These are phyloP conservation scores for Populus deltoides DNA, from an alignment of 345 rosid species.

Conservation along the genomic window DNA sequence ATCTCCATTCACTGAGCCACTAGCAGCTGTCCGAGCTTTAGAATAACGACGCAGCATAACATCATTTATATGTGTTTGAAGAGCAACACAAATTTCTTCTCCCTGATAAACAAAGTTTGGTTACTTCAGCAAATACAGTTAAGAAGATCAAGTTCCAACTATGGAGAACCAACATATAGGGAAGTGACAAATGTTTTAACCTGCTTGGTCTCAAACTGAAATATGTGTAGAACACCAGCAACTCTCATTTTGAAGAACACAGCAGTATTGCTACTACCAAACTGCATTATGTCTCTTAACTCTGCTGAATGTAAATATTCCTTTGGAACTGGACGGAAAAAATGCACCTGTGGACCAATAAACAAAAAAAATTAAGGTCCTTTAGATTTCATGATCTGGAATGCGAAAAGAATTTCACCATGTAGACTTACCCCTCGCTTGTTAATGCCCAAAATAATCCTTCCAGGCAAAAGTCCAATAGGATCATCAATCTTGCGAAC, in stretches of 20 bases:
- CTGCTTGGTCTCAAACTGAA: constrained; percentile 99
- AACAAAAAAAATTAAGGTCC: constrained; percentile 14
- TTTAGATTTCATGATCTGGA: neutral
- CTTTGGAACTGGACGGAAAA: constrained; percentile 96
- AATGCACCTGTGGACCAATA: constrained; percentile 62
- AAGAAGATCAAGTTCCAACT: neutral
- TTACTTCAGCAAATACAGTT: neutral
- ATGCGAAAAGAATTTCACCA: neutral
- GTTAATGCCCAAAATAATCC: constrained; percentile 89
- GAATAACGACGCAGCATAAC: constrained; percentile 98
- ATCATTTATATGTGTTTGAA: constrained; percentile 98
- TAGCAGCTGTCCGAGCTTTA: constrained; percentile 70
- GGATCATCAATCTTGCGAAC: constrained; percentile 99
- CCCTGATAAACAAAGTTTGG: constrained; percentile 46
- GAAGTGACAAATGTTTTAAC: constrained; percentile 25
- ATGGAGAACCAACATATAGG: neutral
- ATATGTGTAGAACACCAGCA: constrained; percentile 96
- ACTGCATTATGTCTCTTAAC: constrained; percentile 96
- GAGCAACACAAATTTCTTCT: constrained; percentile 97
- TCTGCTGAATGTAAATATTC: constrained; percentile 96
- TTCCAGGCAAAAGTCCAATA: constrained; percentile 90
- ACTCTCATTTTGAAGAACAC: constrained; percentile 99
- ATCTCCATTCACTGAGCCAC: constrained; percentile 68
- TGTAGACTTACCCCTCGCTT: constrained; percentile 81
- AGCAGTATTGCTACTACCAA: constrained; percentile 97